Percentiles rank a stretch among this genome's conserved stretches.
phyloP scores from a whole-genome alignment of 1,139 yeast species.

The Hemisphaericaspora xylofermentans region DNA sequence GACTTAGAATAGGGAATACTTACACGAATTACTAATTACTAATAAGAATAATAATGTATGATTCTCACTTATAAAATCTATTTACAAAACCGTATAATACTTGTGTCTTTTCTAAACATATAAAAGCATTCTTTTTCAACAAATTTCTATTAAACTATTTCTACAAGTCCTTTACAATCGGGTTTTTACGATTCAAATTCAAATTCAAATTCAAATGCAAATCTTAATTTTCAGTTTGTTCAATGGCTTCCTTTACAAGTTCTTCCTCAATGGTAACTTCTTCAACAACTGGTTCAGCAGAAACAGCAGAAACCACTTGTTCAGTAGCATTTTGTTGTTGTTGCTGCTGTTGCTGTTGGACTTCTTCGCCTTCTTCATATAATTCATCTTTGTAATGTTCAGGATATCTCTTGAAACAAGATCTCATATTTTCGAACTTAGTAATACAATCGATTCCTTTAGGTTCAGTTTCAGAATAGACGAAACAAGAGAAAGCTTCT shows the following conservation, averaged over 20 bases:
- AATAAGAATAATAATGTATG: constrained; percentile 1
- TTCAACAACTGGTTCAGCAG: constrained; percentile 8
- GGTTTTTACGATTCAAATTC: too few relatives aligned
- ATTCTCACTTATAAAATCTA: not conserved
- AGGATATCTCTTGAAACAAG: constrained; percentile 90
- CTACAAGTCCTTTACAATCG: too few relatives aligned
- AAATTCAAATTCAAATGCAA: too few relatives aligned
- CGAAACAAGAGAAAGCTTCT: constrained; percentile 93
- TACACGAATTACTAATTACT: too few relatives aligned
- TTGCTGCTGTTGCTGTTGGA: constrained; percentile 1
- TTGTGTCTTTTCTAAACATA: too few relatives aligned
- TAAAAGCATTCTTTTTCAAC: too few relatives aligned
- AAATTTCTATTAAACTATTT: constrained; percentile 2
- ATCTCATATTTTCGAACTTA: constrained; percentile 89
- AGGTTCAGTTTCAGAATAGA: constrained; percentile 92
- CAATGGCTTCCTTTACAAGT: not conserved
- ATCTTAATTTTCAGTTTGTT: not conserved
- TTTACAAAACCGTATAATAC: not conserved
- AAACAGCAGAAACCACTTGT: constrained; percentile 12
- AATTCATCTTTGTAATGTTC: constrained; percentile 93
- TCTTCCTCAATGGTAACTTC: not conserved
- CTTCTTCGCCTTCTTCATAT: constrained; percentile 63
- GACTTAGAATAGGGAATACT: too few relatives aligned
- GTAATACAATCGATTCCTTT: constrained; percentile 96
- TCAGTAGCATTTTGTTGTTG: constrained; percentile 14